A percentile compares a stretch with the other conserved stretches of the same genome.
These are phyloP conservation scores for Aspergillus bridgeri DNA, from an alignment of 495 filamentous ascomycete genomes.

Conservation along the genomic window DNA sequence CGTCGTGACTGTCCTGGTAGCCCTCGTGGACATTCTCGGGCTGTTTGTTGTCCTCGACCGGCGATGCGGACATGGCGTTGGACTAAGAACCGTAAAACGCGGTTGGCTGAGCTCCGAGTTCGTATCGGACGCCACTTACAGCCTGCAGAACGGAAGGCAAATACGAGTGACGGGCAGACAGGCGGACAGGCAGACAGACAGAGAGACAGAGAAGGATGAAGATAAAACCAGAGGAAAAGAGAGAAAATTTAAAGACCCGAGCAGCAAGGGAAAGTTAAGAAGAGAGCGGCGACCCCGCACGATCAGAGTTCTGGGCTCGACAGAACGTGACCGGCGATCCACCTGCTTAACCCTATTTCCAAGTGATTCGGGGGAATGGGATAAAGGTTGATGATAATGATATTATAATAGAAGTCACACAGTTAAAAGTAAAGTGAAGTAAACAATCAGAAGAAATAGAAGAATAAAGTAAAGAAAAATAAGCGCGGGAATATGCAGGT, in stretches of 20 bases:
- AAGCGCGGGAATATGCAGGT: no score
- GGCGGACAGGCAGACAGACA: no score
- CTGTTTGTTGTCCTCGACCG: slow-evolving; percentile 19
- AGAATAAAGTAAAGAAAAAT: no score
- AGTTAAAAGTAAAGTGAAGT: no score
- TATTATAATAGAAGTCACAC: no score
- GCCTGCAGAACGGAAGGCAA: not conserved
- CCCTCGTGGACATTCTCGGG: slow-evolving; percentile 28
- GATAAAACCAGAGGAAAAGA: not conserved
- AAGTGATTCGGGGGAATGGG: not conserved
- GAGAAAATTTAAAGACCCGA: no score
- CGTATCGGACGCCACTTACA: not conserved
- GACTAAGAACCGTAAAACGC: not conserved
- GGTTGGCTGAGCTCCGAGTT: not conserved
- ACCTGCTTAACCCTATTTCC: not conserved
- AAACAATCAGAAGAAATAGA: no score
- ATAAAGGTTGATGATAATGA: not conserved
- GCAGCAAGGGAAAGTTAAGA: not conserved
- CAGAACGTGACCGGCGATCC: not conserved
- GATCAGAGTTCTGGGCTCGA: not conserved
- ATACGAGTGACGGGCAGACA: no score
- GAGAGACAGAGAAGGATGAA: not conserved
- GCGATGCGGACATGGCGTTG: not conserved
- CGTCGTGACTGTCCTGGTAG: slow-evolving; percentile 17
- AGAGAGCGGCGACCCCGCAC: not conserved